Evolutionary conservation across 176 grass and related monocot species (phyloP), one percentile per base, ranked within the genome.

Genomic region (Carex cristatella): DNA sequence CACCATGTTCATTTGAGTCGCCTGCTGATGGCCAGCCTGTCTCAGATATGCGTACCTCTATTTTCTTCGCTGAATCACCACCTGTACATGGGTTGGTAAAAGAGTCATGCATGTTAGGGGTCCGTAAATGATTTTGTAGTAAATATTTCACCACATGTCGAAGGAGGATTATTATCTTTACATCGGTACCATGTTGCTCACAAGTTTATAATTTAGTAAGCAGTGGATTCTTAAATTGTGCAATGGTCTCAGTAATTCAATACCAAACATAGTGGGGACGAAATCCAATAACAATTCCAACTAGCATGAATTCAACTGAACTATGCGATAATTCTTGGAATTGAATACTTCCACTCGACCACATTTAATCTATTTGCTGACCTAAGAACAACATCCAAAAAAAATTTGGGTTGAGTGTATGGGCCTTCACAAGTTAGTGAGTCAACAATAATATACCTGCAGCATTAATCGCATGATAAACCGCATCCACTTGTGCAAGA

Each of bases 31-130:
- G 92, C 92, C 92, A 92, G 10, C 94, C 92, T 15, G 90, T 91
- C 80, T 97, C 92, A 51, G 92, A 97, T 8, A 97, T 54, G 48
- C 92, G 87, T 19, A 97, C 90, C 81, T 92, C 90, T 12, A 97
- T 80, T 6, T 54, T 64, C 37, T 85, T 69, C 48, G 85, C 74
- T 10, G 81, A 82, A 61, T 60, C 85, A 10, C 79, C 86, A 78
- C 37, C 70, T 80, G 74, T 23, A 78, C 65, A 33, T 8, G 0
- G 23, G 15, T 79, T 35, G 10, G 11, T 57, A 16, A 79, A 63
- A 32, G 10, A 53, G 13, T 32, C 74, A 79, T 35, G 13, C 74
- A 79, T 23, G 2, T 13, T 51, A 49, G 7, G 2, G 15, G 7
- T 46, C 7, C 19, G 1, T 7, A 69, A 18, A 10, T 69, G 2